A percentile compares a stretch with the other conserved stretches of the same genome.
Conservation (phyloP, 306 rosid species). For the Begonia loranthoides region DNA sequence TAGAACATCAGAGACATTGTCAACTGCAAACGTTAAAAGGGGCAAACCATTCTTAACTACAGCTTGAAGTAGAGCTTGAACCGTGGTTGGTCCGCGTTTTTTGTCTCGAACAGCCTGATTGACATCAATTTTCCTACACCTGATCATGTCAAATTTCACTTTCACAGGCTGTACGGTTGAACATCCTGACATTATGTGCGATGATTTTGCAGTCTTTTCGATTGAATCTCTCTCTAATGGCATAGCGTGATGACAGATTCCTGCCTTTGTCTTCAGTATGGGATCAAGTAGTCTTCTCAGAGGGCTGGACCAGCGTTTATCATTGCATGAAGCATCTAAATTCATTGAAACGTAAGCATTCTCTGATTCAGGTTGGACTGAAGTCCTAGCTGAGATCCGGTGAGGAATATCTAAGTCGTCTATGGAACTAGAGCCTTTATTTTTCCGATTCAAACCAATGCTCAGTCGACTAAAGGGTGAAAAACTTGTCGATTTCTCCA, state of each 20-base stretch:
- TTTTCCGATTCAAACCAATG: constrained; percentile 35
- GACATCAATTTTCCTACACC: constrained; percentile 32
- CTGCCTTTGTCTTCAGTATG: constrained; percentile 36
- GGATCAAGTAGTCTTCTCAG: constrained; percentile 83
- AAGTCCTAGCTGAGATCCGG: no score
- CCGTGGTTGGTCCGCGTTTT: constrained; percentile 30
- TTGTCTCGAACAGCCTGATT: constrained; percentile 27
- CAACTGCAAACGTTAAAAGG: constrained; percentile 72
- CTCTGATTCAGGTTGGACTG: no score
- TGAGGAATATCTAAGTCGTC: constrained; percentile 30
- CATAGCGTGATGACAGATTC: constrained; percentile 21
- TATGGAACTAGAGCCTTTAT: constrained; percentile 41
- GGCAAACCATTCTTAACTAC: constrained; percentile 74
- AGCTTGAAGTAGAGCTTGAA: constrained; percentile 69
- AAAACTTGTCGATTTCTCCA: constrained; percentile 57
- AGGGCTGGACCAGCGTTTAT: constrained; percentile 68
- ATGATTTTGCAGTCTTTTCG: no score
- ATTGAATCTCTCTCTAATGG: constrained; percentile 14
- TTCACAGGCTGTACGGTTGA: constrained; percentile 15
- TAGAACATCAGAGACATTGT: constrained; percentile 55
- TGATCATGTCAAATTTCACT: constrained; percentile 32
- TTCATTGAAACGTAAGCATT: no score
- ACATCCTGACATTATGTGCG: no score
- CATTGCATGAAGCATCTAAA: constrained; percentile 15
- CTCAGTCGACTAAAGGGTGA: constrained; percentile 67